These are phyloP conservation scores for Pseudodiploospora longispora DNA, from an alignment of 2,329 filamentous ascomycete species.

Conservation along the genomic window DNA sequence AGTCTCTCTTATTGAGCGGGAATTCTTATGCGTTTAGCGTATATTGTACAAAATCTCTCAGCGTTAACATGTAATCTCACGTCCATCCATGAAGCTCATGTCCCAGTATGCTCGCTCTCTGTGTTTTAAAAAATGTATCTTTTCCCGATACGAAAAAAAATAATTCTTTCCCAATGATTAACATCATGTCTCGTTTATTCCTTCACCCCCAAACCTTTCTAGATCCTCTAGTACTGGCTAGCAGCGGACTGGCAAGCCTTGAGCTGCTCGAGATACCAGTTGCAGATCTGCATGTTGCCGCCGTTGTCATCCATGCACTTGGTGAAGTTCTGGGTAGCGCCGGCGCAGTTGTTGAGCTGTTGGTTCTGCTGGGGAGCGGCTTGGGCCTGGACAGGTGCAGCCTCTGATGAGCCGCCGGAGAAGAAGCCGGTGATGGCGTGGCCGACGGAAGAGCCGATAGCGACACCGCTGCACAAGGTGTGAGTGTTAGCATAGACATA, in stretches of 20 bases:
- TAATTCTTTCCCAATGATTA: background rate
- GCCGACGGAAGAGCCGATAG: conserved; percentile 89
- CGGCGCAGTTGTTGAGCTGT: conserved; percentile 56
- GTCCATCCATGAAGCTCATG: background rate
- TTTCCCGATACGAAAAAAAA: background rate
- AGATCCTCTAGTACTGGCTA: conserved; percentile 51
- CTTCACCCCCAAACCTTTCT: conserved; percentile 1
- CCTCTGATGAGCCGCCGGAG: conserved; percentile 58
- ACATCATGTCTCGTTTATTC: background rate
- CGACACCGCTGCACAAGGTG: conserved; percentile 67
- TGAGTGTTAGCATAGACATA: background rate
- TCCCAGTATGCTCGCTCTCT: background rate
- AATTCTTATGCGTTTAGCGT: conserved; percentile 9
- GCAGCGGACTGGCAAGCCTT: conserved; percentile 80
- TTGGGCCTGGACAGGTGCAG: conserved; percentile 35
- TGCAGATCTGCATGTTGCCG: conserved; percentile 92
- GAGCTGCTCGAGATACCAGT: conserved; percentile 97
- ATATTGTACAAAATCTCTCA: conserved; percentile 7
- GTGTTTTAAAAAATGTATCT: background rate
- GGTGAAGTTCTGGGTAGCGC: conserved; percentile 77
- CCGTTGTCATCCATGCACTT: conserved; percentile 94
- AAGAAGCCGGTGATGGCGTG: conserved; percentile 91
- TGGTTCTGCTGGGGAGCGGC: conserved; percentile 40
- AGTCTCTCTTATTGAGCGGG: conserved; percentile 2
- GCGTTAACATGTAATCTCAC: too few relatives aligned